Conservation (phyloP, 345 rosid species). For the Populus pruinosa region DNA sequence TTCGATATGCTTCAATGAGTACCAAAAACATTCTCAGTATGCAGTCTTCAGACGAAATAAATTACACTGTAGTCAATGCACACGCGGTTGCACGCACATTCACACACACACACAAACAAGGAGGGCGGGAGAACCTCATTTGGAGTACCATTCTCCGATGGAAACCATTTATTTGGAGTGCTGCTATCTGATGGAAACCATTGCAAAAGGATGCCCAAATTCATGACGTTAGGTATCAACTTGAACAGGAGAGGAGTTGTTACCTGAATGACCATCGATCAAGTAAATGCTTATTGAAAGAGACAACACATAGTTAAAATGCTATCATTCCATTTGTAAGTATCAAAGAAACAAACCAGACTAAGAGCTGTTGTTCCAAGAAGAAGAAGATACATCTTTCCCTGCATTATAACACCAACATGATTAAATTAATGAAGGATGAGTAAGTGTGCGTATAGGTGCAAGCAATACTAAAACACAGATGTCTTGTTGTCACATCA, state of each 20-base stretch:
- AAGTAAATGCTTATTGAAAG: slow-evolving; percentile 12
- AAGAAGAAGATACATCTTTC: slow-evolving; percentile 98
- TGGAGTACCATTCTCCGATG: slow-evolving; percentile 52
- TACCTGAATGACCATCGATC: slow-evolving; percentile 48
- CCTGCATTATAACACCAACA: slow-evolving; percentile 44
- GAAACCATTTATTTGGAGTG: slow-evolving; percentile 51
- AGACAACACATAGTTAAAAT: background rate
- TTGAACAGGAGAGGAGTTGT: slow-evolving; percentile 89
- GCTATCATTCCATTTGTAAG: background rate
- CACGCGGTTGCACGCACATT: background rate
- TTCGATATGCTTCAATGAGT: background rate
- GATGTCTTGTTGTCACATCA: background rate
- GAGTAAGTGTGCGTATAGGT: background rate
- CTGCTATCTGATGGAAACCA: slow-evolving; percentile 78
- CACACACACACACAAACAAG: background rate
- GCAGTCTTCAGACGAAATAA: background rate
- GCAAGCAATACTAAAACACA: background rate
- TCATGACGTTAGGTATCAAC: slow-evolving; percentile 76
- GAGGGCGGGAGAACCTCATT: slow-evolving; percentile 51
- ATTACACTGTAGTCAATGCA: background rate
- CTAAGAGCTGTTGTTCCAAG: slow-evolving; percentile 97
- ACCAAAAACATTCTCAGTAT: background rate
- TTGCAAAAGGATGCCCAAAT: slow-evolving; percentile 74
- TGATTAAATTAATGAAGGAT: background rate
- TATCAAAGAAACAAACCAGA: slow-evolving; percentile 49